Base-by-base conservation (phyloP, 2,329 filamentous ascomycete genomes). In the Diaporthe aspalathi region DNA sequence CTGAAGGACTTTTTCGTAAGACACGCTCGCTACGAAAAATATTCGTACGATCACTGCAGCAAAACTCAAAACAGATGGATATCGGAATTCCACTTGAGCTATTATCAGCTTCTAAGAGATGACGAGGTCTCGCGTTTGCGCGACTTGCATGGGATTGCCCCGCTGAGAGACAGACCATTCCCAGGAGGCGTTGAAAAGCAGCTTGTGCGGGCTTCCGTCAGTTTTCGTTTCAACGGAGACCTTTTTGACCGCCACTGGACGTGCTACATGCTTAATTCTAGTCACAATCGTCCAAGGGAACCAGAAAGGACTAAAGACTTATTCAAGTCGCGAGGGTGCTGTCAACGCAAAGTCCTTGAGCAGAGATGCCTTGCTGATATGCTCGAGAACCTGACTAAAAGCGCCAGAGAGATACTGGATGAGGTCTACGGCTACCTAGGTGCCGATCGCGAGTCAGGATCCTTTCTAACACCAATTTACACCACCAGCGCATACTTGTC, bases 41-140 rank as follows among this genome's bases (percentile, higher is more conserved):
- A 73, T 40, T 73, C 78, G 38, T 73, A 75, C 27, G 79, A 80
- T 29, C 72, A 77, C 7, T 75, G 75, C 1, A 73, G 67, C 1
- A 72, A 73, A 20, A 22, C 73, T 0, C 12, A 70, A 14, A 80
- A 80, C 52, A 68, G 24, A 0, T 80, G 79, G 78, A 74, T 75
- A 20, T 79, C 78, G 0, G 78, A 80, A 57, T 60, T 80, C 2
- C 77, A 79, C 60, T 71, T 79, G 17, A 76, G 75, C 11, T 79
- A 76, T 40, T 78, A 74, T 6, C 68, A 49, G 3, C 11, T 62
- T 0, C 14, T 43, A 5, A 7, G 6, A n/a, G 20, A 43, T 22
- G 54, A 38, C 4, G 17, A 29, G 2, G 4, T 14, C 20, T 12
- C 9, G 8, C 1, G 11, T 16, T 5, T 14, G 11, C 22, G 0